These are phyloP conservation scores for Hysterangium stoloniferum DNA, from an alignment of 768 basidiomycete genomes.

Conservation along the genomic window DNA sequence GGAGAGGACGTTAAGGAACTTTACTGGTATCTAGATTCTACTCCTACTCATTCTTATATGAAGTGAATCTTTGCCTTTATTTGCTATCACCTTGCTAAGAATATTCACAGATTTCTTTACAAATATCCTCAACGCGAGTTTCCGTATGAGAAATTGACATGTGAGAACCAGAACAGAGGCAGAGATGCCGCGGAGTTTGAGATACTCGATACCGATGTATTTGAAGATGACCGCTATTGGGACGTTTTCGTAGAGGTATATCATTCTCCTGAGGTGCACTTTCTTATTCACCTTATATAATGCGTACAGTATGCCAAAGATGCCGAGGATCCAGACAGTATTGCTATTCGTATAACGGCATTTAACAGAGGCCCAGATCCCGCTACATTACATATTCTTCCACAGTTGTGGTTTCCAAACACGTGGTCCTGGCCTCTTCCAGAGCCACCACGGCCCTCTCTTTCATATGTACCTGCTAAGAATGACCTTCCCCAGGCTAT, in stretches of 20 bases:
- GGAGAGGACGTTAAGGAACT: constrained; percentile 99
- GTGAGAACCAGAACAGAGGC: constrained; percentile 73
- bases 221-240: constrained; percentile 95
- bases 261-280: neutral
- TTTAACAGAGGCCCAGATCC: constrained; percentile 97
- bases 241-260: constrained; percentile 93
- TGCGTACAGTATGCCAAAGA: constrained; percentile 86
- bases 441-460: constrained; percentile 48
- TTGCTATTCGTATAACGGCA: constrained; percentile 89
- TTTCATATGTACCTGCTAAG: constrained; percentile 53
- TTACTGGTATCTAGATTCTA: constrained; percentile 97
- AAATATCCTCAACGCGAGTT: constrained; percentile 92
- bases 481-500: constrained; percentile 43
- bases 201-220: constrained; percentile 84
- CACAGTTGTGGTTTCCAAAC: constrained; percentile 96
- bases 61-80: constrained; percentile 36
- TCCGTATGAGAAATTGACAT: constrained; percentile 91
- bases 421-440: constrained; percentile 88
- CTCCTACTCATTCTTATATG: constrained; percentile 99
- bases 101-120: constrained; percentile 58
- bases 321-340: constrained; percentile 77
- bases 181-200: constrained; percentile 90
- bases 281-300: constrained; percentile 8
- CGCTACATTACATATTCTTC: constrained; percentile 88
- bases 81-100: neutral